Evolutionary conservation across 768 basidiomycete genomes (phyloP).

Genomic region (Coprinellus micaceus): DNA sequence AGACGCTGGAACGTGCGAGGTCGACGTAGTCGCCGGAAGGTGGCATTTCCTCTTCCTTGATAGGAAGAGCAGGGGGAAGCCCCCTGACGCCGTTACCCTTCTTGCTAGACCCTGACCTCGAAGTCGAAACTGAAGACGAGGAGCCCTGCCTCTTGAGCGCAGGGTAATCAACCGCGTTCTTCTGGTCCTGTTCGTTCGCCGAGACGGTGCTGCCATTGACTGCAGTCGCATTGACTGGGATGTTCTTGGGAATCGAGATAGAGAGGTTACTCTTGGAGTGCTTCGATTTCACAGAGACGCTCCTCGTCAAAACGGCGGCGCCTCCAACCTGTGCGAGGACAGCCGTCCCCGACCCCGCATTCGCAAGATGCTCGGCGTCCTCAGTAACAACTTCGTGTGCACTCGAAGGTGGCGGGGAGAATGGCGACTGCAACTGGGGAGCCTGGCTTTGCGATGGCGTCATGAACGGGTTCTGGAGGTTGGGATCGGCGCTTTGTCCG

Average conservation of each 20-base stretch:
- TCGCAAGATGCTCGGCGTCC: constrained; percentile 1
- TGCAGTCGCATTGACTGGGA: neutral
- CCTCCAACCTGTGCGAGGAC: constrained; percentile 9
- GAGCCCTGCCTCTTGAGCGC: constrained; percentile 13
- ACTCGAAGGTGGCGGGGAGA: constrained; percentile 18
- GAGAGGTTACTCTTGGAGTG: constrained; percentile 3
- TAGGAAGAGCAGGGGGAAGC: constrained; percentile 18
- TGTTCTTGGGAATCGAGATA: constrained; percentile 6
- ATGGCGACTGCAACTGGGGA: constrained; percentile 33
- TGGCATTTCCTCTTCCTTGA: constrained; percentile 15
- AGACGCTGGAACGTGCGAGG: constrained; percentile 62
- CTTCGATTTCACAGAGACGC: neutral
- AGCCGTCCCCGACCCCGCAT: neutral
- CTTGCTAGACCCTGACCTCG: constrained; percentile 14
- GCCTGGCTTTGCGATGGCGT: constrained; percentile 18
- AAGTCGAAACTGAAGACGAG: neutral
- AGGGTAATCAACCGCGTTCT: constrained; percentile 7
- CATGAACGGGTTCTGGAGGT: constrained; percentile 36
- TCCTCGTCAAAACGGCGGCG: constrained; percentile 6
- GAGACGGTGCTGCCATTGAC: neutral
- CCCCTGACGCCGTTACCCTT: constrained; percentile 13
- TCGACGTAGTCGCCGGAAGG: constrained; percentile 54
- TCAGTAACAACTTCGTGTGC: constrained; percentile 26
- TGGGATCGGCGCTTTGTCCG: constrained; percentile 29
- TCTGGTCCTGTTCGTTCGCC: neutral